Base-by-base conservation (phyloP, 345 rosid species). In the Abelmoschus esculentus region DNA sequence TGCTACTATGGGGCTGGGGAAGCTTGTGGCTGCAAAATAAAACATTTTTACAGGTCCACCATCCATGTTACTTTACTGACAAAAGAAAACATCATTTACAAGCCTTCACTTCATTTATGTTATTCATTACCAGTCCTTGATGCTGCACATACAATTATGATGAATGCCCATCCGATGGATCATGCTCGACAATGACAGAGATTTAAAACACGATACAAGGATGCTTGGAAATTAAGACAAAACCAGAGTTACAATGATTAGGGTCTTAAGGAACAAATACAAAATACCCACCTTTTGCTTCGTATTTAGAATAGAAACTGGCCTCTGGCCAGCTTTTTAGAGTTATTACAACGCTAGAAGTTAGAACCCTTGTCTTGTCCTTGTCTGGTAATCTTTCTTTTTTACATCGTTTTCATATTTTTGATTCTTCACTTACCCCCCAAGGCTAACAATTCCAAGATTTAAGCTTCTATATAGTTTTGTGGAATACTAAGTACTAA, bases 301-400 rank as follows among this genome's bases (percentile, higher is more conserved):
- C 6, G 5, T 14, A 49, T 12, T 49, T 56, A 54, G 10, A n/a
- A 40, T 32, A 63, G 67, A n/a, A n/a, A n/a, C n/a, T n/a, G n/a
- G n/a, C n/a, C n/a, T n/a, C n/a, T n/a, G n/a, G n/a, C n/a, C n/a
- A n/a, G n/a, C n/a, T n/a, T 32, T 18, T 72, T 32, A 32, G 31
- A 5, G 69, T 47, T 36, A 61, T 42, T 54, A n/a, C 12, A 38
- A 9, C 55, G 17, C 5, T 32, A 32, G 36, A 32, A 32, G 36
- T 63, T 13, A 11, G 9, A 68, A 53, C 60, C 76, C 70, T 34
- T 6, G 57, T 28, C 14, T 62, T 56, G 66, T 69, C 74, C 1
- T 6, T 11, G 13, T 54, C 58, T 1, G 8, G 19, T 50, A 50
- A 7, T 18, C 28, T 53, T 53, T 53, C 9, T n/a, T 6, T 29